A percentile compares a stretch with the other conserved stretches of the same genome.
Conservation (phyloP, 1,284 basidiomycete species). For the Cystobasidium pallidum region DNA sequence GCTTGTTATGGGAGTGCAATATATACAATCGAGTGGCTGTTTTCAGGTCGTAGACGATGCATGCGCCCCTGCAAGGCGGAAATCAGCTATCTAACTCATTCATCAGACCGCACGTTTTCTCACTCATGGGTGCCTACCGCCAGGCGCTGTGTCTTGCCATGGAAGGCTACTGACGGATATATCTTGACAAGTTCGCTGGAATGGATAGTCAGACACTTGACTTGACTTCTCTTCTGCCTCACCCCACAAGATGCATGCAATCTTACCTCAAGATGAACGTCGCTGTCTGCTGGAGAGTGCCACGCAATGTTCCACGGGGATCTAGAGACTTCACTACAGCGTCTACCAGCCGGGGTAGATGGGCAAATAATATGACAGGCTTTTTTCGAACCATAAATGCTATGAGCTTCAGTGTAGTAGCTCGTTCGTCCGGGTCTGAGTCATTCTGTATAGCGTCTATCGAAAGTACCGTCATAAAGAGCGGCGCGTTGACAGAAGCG, state of each 20-base stretch:
- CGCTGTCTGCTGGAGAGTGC: conserved; percentile 84
- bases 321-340: conserved; percentile 96
- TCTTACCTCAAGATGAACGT: conserved; percentile 73
- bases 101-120: background rate
- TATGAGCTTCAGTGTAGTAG: conserved; percentile 87
- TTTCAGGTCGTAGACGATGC: conserved; percentile 94
- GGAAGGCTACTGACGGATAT: conserved; percentile 90
- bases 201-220: background rate
- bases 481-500: conserved; percentile 76
- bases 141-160: conserved; percentile 79
- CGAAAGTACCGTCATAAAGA: conserved; percentile 94
- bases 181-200: conserved; percentile 78
- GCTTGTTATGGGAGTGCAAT: conserved; percentile 82
- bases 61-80: conserved; percentile 49
- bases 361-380: conserved; percentile 81
- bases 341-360: conserved; percentile 84
- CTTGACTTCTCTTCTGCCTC: background rate
- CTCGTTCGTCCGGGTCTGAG: conserved; percentile 72
- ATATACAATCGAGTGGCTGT: conserved; percentile 93
- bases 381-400: conserved; percentile 93
- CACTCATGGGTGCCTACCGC: conserved; percentile 87
- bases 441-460: conserved; percentile 77
- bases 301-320: conserved; percentile 78
- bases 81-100: conserved; percentile 57
- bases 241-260: background rate